Evolutionary conservation across 805 yeast species (phyloP), one percentile per base, ranked within the genome.

Genomic region (Spathaspora sp.): DNA sequence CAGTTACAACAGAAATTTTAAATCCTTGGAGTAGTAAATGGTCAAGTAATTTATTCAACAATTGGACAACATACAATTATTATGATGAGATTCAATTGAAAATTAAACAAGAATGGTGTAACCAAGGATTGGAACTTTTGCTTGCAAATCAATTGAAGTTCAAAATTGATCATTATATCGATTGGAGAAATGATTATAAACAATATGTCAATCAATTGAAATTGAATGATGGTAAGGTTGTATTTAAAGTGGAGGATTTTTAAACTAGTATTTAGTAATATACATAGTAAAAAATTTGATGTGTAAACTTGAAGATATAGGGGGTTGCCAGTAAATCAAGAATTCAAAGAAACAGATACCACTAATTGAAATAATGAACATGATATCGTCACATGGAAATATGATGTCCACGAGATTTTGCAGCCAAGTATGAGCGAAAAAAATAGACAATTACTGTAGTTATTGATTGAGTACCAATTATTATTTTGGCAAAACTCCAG

Each of bases 121-220:
- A 52, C 14, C 73, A 73, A 54, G 76, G 70, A 1, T 60, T 69
- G 23, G 54, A 57, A 20, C 51, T 67, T 18, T 52, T 70, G 8
- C 49, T 64, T 23, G 55, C 57, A 2, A 65, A 65, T 9, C 65
- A 64, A 48, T 52, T 74, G 40, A 64, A 62, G 54, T 64, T 72
- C 50, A 58, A 60, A 42, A 58, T 73, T 31, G 71, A 70, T 52
- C 59, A 58, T 19, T 61, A 55, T 42, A 42, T 35, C 23, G 79
- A 74, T 54, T 74, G 79, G 79, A 60, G 77, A 52, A 62, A 63
- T 48, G 63, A 66, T 49, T 69, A 65, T 56, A 64, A 63, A 46
- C 50, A 60, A n/a, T 59, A 59, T 42, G 61, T 72, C 29, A 62
- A 57, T 17, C 51, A 53, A 9, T 55, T 74, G 50, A 60, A 60